A percentile compares a stretch with the other conserved stretches of the same genome.
phyloP scores from a whole-genome alignment of 83 land plant genomes.

The Picea mariana region DNA sequence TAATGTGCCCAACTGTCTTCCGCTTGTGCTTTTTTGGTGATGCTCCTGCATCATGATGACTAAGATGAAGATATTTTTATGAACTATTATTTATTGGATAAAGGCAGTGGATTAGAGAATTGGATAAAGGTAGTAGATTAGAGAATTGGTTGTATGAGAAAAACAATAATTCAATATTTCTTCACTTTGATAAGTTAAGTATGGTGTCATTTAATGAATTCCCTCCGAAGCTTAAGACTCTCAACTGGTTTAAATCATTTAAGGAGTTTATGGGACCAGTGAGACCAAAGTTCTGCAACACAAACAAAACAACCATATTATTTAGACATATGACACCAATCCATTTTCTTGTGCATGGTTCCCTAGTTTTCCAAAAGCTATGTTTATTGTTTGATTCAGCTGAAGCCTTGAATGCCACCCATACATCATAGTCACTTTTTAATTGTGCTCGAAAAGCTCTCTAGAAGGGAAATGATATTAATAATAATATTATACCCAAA shows the following conservation, averaged over 20 bases:
- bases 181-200: slow-evolving; percentile 70
- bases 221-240: slow-evolving; percentile 67
- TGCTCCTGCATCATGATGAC: too few species aligned
- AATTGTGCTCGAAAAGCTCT: too few species aligned
- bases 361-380: slow-evolving; percentile 46
- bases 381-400: slow-evolving; percentile 27
- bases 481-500: too few species aligned
- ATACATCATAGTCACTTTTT: too few species aligned
- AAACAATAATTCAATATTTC: slow-evolving; percentile 55
- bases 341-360: slow-evolving; percentile 54
- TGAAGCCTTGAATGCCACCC: too few species aligned
- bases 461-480: too few species aligned
- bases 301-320: slow-evolving; percentile 57
- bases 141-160: slow-evolving; percentile 62
- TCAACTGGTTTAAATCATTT: slow-evolving; percentile 38
- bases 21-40: too few species aligned
- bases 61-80: too few species aligned
- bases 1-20: too few species aligned
- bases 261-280: slow-evolving; percentile 46
- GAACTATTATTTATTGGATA: too few species aligned
- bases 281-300: slow-evolving; percentile 52
- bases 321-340: slow-evolving; percentile 58
- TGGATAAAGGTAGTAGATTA: slow-evolving; percentile 56
- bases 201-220: slow-evolving; percentile 62
- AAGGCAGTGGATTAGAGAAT: too few species aligned